Conservation (phyloP, 257 asterid genomes). For the Scutellaria galericulata region DNA sequence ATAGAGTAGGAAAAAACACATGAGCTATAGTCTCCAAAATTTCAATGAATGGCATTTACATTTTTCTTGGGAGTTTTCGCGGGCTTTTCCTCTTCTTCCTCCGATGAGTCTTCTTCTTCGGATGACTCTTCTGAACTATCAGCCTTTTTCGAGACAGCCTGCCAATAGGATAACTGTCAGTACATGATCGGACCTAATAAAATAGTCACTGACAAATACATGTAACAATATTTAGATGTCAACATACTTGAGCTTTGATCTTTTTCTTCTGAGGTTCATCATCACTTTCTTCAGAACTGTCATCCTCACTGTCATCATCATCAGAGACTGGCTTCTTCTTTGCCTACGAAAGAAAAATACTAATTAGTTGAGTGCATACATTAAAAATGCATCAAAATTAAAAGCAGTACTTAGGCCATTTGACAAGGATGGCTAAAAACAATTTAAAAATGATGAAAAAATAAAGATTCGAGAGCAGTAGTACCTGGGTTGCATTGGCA, state of each 20-base stretch:
- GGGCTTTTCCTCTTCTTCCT: constrained; percentile 55
- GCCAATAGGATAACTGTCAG: not conserved
- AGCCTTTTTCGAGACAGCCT: constrained; percentile 42
- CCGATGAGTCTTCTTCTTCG: constrained; percentile 52
- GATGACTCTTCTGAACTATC: constrained; percentile 55
- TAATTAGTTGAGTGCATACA: not conserved
- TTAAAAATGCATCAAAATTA: no score
- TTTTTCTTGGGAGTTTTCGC: constrained; percentile 53
- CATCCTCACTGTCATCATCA: constrained; percentile 46
- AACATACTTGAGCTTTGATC: constrained; percentile 45
- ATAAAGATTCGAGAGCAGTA: not conserved
- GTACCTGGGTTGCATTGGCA: constrained; percentile 27
- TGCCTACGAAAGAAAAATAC: constrained; percentile 7
- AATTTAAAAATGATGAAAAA: not conserved
- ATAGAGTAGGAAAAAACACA: not conserved
- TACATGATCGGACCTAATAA: not conserved
- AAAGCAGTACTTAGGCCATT: not conserved
- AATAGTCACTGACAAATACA: not conserved
- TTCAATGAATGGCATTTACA: constrained; percentile 24
- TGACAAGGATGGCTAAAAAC: not conserved
- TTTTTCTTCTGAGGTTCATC: constrained; percentile 61
- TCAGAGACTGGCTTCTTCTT: constrained; percentile 38
- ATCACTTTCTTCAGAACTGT: constrained; percentile 57
- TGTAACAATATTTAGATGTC: not conserved
- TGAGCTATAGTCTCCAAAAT: not conserved